phyloP scores from a whole-genome alignment of 352 stramenopile species.

The Phytophthora brassicae region DNA sequence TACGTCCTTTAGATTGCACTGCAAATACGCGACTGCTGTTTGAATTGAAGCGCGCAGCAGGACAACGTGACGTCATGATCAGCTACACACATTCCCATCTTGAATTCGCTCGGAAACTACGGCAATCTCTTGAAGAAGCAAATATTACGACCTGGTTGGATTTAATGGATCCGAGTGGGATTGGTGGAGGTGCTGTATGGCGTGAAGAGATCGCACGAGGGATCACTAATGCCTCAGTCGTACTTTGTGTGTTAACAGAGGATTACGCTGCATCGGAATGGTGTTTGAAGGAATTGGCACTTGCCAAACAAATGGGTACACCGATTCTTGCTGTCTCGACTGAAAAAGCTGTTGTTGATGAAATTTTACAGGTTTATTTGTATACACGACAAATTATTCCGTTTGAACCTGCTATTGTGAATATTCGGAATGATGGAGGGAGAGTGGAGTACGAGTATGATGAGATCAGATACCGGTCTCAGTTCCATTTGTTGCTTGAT shows the following conservation, averaged over 20 bases:
- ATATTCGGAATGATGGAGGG: conserved; percentile 19
- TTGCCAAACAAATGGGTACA: conserved; percentile 66
- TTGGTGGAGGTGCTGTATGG: background rate
- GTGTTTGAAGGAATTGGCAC: conserved; percentile 12
- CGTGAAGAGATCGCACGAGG: background rate
- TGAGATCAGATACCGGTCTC: conserved; percentile 17
- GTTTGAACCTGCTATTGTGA: conserved; percentile 42
- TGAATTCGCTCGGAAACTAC: conserved; percentile 49
- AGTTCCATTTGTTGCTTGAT: conserved; percentile 44
- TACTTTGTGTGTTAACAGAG: background rate
- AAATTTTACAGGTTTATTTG: conserved; percentile 67
- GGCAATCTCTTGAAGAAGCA: background rate
- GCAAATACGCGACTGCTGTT: conserved; percentile 66
- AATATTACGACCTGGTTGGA: background rate
- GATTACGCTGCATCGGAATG: background rate
- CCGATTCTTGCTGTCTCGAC: conserved; percentile 65
- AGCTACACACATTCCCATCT: conserved; percentile 82
- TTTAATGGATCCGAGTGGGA: background rate
- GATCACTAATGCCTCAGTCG: background rate
- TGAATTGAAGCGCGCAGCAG: conserved; percentile 65
- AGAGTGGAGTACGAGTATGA: conserved; percentile 28
- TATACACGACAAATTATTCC: conserved; percentile 57
- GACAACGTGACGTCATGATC: conserved; percentile 79
- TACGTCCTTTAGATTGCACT: conserved; percentile 68
- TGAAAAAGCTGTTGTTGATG: conserved; percentile 47